These are phyloP conservation scores for Claviceps purpurea DNA, from an alignment of 2,329 filamentous ascomycete genomes.

Conservation along the genomic window DNA sequence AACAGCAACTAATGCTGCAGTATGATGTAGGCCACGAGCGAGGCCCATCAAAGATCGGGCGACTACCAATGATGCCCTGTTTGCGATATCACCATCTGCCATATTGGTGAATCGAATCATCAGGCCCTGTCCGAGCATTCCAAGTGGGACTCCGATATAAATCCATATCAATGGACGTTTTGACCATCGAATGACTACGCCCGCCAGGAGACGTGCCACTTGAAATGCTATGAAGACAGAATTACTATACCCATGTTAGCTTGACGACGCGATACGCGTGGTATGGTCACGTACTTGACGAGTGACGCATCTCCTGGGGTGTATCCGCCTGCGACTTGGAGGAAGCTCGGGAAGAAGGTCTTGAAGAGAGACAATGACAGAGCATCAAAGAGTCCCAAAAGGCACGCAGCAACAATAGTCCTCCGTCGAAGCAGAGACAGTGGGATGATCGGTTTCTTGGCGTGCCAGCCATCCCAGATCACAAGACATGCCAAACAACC, in stretches of 20 bases:
- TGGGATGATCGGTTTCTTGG: constrained; percentile 24
- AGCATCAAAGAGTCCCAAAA: constrained; percentile 22
- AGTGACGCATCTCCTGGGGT: constrained; percentile 22
- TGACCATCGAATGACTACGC: constrained; percentile 22
- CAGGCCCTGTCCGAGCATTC: constrained; percentile 18
- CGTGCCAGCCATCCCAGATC: constrained; percentile 24
- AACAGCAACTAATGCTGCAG: constrained; percentile 7
- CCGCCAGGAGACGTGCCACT: constrained; percentile 21
- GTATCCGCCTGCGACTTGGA: constrained; percentile 24
- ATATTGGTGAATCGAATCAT: constrained; percentile 11
- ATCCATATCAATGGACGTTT: constrained; percentile 16
- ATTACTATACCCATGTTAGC: constrained; percentile 11
- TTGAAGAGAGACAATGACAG: constrained; percentile 24
- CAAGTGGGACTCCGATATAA: constrained; percentile 11
- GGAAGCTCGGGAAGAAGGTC: constrained; percentile 26
- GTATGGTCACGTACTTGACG: constrained; percentile 17
- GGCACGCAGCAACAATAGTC: constrained; percentile 24
- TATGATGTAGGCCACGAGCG: constrained; percentile 15
- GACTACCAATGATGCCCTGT: constrained; percentile 16
- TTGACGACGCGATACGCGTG: not conserved
- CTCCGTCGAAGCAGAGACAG: constrained; percentile 22
- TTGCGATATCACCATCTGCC: constrained; percentile 7
- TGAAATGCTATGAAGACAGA: constrained; percentile 22
- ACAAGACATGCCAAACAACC: constrained; percentile 14
- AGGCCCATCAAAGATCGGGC: constrained; percentile 15